Base-by-base conservation (phyloP, 192 early-diverging fungal species). In the Obelidium mucronatum region DNA sequence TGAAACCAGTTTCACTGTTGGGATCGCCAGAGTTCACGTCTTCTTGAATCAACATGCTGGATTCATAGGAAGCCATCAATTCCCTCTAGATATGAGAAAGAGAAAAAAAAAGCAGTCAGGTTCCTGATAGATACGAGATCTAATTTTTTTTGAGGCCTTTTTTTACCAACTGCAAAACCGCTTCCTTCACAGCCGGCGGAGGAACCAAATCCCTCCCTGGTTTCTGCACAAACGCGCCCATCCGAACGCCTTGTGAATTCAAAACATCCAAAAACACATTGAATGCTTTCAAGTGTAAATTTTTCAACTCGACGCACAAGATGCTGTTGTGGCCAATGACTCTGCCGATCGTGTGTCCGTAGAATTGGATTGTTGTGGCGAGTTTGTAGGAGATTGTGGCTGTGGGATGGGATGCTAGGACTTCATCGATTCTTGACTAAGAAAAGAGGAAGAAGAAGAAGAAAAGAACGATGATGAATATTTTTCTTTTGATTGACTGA, bases 61-160 rank as follows among this genome's bases (percentile, higher is more conserved):
- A 89, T 73, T 94, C 92, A 75, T 94, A 94, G 2, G 93, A 92
- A 26, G 91, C 87, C 87, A 94, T 88, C 34, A 95, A 91, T 74
- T 93, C 92, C 79, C 90, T 91, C 87, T 92, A 77, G 52, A 34
- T 13, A 56, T 34, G 28, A 19, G 11, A 2, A 40, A 37, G 30
- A n/a, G n/a, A n/a, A n/a, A n/a, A n/a, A n/a, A n/a, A n/a, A n/a
- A n/a, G n/a, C n/a, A 71, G 40, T 24, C 51, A n/a, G 33, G 17
- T 3, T 13, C 56, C n/a, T 39, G n/a, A n/a, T n/a, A n/a, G n/a
- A n/a, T n/a, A n/a, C n/a, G n/a, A n/a, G n/a, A n/a, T n/a, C n/a
- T n/a, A n/a, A n/a, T n/a, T n/a, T n/a, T n/a, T n/a, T n/a, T n/a
- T n/a, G n/a, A n/a, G n/a, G n/a, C n/a, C n/a, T n/a, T n/a, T n/a